Evolutionary conservation across 495 filamentous ascomycete genomes (phyloP).

Genomic region (Penicillium dipodomyicola): DNA sequence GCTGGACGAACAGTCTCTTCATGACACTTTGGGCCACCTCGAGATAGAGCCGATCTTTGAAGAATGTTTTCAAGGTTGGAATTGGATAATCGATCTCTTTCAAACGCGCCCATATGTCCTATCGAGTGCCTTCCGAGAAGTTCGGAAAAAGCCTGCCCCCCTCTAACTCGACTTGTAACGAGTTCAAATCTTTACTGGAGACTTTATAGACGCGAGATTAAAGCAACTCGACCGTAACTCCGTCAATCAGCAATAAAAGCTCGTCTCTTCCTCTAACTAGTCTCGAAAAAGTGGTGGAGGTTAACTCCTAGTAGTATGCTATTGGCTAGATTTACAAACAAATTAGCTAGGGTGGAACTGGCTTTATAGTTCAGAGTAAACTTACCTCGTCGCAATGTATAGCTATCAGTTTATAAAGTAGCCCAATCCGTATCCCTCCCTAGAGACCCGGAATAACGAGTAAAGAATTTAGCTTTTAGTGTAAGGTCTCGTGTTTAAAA

Average conservation of each 20-base stretch:
- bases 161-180: no score
- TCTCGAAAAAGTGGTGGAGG: background rate
- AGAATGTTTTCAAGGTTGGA: constrained; percentile 10
- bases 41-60: constrained; percentile 13
- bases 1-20: background rate
- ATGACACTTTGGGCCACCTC: constrained; percentile 11
- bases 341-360: background rate
- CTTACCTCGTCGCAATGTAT: constrained; percentile 19
- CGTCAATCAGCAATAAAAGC: no score
- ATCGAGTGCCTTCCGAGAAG: no score
- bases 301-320: background rate
- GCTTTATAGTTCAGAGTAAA: background rate
- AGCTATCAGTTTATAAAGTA: constrained; percentile 14
- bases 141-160: no score
- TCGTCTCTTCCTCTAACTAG: background rate
- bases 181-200: no score
- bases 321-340: background rate
- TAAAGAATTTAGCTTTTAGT: constrained; percentile 1
- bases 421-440: constrained; percentile 16
- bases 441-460: constrained; percentile 3
- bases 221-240: no score
- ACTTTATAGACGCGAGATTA: no score
- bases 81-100: no score
- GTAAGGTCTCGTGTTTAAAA: background rate
- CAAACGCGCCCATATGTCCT: no score